phyloP scores from a whole-genome alignment of 805 yeast genomes.

The Candida taoyuanica region DNA sequence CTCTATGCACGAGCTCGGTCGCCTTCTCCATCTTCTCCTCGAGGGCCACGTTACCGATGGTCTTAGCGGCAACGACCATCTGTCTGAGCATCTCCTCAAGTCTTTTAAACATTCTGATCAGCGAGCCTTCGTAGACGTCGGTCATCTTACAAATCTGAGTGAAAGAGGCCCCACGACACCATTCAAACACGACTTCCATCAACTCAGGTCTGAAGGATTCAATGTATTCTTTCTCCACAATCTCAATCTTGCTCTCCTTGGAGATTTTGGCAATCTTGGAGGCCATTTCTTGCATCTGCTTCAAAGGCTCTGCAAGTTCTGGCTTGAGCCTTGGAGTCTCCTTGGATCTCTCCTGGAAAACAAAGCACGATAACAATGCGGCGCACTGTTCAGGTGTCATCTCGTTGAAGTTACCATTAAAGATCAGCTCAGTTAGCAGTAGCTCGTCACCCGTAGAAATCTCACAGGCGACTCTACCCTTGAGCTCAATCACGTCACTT shows the following conservation, averaged over 20 bases:
- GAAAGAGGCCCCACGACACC: conserved; percentile 96
- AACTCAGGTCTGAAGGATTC: conserved; percentile 88
- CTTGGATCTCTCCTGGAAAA: conserved; percentile 93
- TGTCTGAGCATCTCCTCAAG: conserved; percentile 91
- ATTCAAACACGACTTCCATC: conserved; percentile 94
- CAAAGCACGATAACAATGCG: conserved; percentile 87
- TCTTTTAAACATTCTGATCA: conserved; percentile 91
- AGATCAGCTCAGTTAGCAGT: conserved; percentile 82
- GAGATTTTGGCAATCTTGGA: conserved; percentile 82
- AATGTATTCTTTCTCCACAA: conserved; percentile 87
- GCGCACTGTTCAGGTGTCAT: conserved; percentile 88
- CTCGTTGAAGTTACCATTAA: conserved; percentile 92
- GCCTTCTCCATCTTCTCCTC: conserved; percentile 88
- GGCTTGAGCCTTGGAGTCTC: conserved; percentile 83
- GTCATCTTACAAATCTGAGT: conserved; percentile 98
- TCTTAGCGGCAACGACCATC: conserved; percentile 84
- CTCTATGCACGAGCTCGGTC: conserved; percentile 84
- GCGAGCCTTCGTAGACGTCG: conserved; percentile 95
- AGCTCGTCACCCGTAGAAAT: conserved; percentile 86
- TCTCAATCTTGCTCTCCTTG: conserved; percentile 83
- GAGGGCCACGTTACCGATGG: conserved; percentile 85
- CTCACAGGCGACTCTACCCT: conserved; percentile 97
- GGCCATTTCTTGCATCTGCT: conserved; percentile 88
- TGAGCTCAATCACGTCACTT: conserved; percentile 86
- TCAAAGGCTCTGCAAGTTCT: conserved; percentile 88